A percentile compares a stretch with the other conserved stretches of the same genome.
Evolutionary conservation across 2,329 filamentous ascomycete species (phyloP).

Genomic region (Alternaria novae-zelandiae): DNA sequence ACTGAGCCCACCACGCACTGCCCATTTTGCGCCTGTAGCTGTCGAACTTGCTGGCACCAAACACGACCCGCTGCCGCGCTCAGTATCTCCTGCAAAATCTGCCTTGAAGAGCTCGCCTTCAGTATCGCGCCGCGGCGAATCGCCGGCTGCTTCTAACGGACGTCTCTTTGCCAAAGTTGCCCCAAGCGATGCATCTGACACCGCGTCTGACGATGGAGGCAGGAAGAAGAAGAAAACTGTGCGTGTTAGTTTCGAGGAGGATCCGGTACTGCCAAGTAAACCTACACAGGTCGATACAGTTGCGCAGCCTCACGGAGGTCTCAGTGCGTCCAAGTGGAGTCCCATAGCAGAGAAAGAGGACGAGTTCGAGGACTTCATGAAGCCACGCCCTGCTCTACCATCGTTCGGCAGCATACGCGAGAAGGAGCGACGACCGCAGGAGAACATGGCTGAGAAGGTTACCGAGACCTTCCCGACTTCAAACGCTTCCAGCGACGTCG

Average conservation of each 20-base stretch:
- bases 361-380: slow-evolving; percentile 70
- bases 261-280: slow-evolving; percentile 63
- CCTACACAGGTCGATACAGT: slow-evolving; percentile 34
- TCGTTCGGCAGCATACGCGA: slow-evolving; percentile 77
- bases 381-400: slow-evolving; percentile 74
- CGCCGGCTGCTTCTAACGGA: slow-evolving; percentile 59
- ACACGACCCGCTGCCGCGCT: slow-evolving; percentile 73
- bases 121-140: slow-evolving; percentile 53
- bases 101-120: slow-evolving; percentile 72
- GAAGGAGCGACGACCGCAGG: slow-evolving; percentile 60
- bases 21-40: slow-evolving; percentile 68
- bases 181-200: slow-evolving; percentile 64
- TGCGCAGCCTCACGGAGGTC: slow-evolving; percentile 25
- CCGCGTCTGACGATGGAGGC: slow-evolving; percentile 53
- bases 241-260: slow-evolving; percentile 81
- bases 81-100: slow-evolving; percentile 78
- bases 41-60: slow-evolving; percentile 61
- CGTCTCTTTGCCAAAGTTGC: slow-evolving; percentile 54
- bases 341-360: slow-evolving; percentile 57
- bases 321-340: slow-evolving; percentile 54
- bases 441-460: slow-evolving; percentile 59
- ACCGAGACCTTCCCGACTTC: slow-evolving; percentile 53
- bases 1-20: slow-evolving; percentile 69
- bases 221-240: slow-evolving; percentile 63
- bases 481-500: slow-evolving; percentile 66